phyloP scores from a whole-genome alignment of 23 red algal species.

The Chondrus crispus region DNA sequence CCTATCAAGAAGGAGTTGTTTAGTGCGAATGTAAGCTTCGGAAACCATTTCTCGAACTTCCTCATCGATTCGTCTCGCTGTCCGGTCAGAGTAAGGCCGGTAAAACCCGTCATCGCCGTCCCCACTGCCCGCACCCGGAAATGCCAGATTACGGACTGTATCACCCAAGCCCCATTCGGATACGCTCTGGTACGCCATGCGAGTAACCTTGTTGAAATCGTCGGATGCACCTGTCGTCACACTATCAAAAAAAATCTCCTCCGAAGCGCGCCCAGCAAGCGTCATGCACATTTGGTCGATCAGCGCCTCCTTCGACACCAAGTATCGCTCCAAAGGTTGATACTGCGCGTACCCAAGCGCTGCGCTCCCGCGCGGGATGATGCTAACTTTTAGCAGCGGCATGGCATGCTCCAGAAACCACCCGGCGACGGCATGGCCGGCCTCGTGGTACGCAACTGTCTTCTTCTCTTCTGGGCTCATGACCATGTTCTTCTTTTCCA shows the following conservation, averaged over 20 bases:
- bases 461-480: slow-evolving; percentile 98
- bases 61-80: slow-evolving; percentile 84
- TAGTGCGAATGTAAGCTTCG: slow-evolving; percentile 77
- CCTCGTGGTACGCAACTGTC: slow-evolving; percentile 99
- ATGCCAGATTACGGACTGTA: slow-evolving; percentile 78
- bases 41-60: slow-evolving; percentile 91
- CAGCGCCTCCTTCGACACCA: slow-evolving; percentile 79
- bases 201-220: slow-evolving; percentile 96
- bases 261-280: slow-evolving; percentile 87
- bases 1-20: slow-evolving; percentile 64
- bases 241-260: slow-evolving; percentile 94
- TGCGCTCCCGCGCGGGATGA: slow-evolving; percentile 89
- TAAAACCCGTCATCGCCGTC: slow-evolving; percentile 75
- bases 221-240: slow-evolving; percentile 95
- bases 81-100: slow-evolving; percentile 88
- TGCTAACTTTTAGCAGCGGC: slow-evolving; percentile 96
- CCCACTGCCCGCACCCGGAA: slow-evolving; percentile 49
- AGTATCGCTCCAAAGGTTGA: slow-evolving; percentile 83
- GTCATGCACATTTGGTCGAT: slow-evolving; percentile 97
- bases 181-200: slow-evolving; percentile 93
- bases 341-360: slow-evolving; percentile 99
- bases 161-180: slow-evolving; percentile 89
- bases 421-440: slow-evolving; percentile 97
- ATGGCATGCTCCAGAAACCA: slow-evolving; percentile 98
- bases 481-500: slow-evolving; percentile 99